phyloP scores from a whole-genome alignment of 305 asterid species.

The Fraxinus sp. region DNA sequence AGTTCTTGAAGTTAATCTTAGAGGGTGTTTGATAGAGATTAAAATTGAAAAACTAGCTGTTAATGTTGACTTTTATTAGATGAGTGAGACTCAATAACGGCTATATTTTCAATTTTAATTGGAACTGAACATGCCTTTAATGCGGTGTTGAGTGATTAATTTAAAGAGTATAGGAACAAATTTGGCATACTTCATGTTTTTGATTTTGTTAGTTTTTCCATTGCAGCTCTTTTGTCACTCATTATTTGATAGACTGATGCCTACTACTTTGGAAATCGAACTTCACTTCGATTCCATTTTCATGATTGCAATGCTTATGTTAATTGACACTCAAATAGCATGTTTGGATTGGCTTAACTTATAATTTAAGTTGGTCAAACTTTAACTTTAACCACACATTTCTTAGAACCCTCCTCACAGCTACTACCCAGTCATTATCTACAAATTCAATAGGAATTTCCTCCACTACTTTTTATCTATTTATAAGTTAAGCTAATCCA shows the following conservation, averaged over 20 bases:
- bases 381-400: background rate
- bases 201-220: background rate
- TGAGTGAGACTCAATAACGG: too few relatives aligned
- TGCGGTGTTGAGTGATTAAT: background rate
- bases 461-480: background rate
- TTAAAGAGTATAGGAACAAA: background rate
- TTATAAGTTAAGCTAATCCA: background rate
- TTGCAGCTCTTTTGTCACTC: background rate
- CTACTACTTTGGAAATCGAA: background rate
- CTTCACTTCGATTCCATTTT: background rate
- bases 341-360: background rate
- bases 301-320: background rate
- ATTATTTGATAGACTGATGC: background rate
- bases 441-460: background rate
- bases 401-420: background rate
- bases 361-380: background rate
- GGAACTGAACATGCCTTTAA: background rate
- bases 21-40: too few relatives aligned
- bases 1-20: constrained; percentile 5
- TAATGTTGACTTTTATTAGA: too few relatives aligned
- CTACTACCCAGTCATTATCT: background rate
- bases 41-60: too few relatives aligned
- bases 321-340: background rate
- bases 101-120: too few relatives aligned
- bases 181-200: background rate